Evolutionary conservation across 2,329 filamentous ascomycete species (phyloP), one percentile per base, ranked within the genome.

Genomic region (Venturia aucupariae): DNA sequence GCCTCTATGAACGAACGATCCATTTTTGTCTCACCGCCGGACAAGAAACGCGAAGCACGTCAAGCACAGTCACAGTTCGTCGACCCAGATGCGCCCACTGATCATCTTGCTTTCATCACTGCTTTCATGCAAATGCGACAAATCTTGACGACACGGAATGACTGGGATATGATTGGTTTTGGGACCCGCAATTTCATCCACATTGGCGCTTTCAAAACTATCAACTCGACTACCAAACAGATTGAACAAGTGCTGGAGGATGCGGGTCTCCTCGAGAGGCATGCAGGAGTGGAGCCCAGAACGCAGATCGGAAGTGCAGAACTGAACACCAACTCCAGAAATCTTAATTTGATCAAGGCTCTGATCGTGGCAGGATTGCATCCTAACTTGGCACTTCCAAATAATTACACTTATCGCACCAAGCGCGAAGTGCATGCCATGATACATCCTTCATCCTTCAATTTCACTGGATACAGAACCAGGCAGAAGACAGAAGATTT

Each of bases 291-390:
- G 13, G 15, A 13, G 30, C n/a, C 13, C 48, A 55, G 35, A 24
- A 8, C 11, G 30, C 30, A 30, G 24, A 70, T 69, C 42, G 71
- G 71, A 4, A 27, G 22, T 30, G 67, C 68, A 11, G 39, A 54
- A 4, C 68, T 81, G 38, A 83, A 84, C 65, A 67, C 71, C 30
- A 79, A 82, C 68, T 79, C 80, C 3, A 65, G 72, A 44, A 78
- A 78, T 48, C 65, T 71, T 0, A 69, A 73, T 0, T 72, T 84
- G 30, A 73, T 83, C 65, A 81, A 79, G 65, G 76, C 78, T n/a
- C 71, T 84, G 19, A 67, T 78, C 4, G 66, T 79, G 19, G 76
- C 79, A 22, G 78, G 79, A 10, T 68, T 77, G 30, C 75, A 77
- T 65, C 78, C 79, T 2, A 81, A 82, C 62, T 60, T 82, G 32